Conservation (phyloP, 352 stramenopile genomes). For the Phytophthora parvispora region DNA sequence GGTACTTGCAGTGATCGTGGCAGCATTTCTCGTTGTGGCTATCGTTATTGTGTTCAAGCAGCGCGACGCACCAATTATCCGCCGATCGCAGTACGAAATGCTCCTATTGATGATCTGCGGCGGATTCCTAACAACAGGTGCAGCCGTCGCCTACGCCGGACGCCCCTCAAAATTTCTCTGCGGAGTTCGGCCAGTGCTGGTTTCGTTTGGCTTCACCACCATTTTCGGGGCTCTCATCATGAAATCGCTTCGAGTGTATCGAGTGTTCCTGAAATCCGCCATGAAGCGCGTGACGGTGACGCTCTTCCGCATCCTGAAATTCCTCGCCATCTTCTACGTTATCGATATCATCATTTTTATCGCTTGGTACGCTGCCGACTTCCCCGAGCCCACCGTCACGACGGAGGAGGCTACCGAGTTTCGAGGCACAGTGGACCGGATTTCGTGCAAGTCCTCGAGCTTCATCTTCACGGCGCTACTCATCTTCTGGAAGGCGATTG, state of each 20-base stretch:
- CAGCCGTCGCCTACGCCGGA: constrained; percentile 43
- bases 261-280: constrained; percentile 53
- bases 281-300: constrained; percentile 59
- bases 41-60: constrained; percentile 38
- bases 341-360: constrained; percentile 51
- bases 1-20: constrained; percentile 27
- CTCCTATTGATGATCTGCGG: constrained; percentile 52
- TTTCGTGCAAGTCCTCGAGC: constrained; percentile 48
- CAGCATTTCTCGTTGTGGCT: constrained; percentile 6
- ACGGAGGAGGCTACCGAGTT: constrained; percentile 35
- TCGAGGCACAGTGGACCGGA: constrained; percentile 29
- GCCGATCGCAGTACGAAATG: constrained; percentile 58
- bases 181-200: constrained; percentile 37
- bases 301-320: constrained; percentile 45
- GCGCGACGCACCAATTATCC: constrained; percentile 52
- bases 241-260: constrained; percentile 68
- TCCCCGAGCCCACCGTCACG: constrained; percentile 32
- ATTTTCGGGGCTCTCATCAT: constrained; percentile 57
- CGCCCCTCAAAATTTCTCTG: constrained; percentile 37
- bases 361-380: constrained; percentile 45
- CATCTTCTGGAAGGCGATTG: constrained; percentile 70
- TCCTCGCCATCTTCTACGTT: constrained; percentile 45
- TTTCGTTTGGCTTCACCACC: constrained; percentile 53
- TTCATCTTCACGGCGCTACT: constrained; percentile 64
- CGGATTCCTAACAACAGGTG: constrained; percentile 42